Conservation (phyloP, 2,329 filamentous ascomycete genomes). For the Aspergillus japonicus region DNA sequence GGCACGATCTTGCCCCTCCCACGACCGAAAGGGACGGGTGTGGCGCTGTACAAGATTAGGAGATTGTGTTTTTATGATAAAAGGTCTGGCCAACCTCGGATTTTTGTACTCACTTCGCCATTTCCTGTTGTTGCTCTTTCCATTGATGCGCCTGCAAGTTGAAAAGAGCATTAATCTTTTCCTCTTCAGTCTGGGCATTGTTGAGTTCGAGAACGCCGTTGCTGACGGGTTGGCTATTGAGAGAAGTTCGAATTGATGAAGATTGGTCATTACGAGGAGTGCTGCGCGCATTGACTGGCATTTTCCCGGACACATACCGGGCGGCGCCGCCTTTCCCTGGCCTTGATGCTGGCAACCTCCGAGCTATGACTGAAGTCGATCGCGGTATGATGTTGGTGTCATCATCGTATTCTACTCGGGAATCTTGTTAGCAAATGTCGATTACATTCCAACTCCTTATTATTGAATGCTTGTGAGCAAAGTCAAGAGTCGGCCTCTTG, state of each 20-base stretch:
- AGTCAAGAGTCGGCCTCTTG: neutral
- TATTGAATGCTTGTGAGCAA: neutral
- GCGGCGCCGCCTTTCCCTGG: constrained; percentile 87
- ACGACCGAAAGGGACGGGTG: constrained; percentile 44
- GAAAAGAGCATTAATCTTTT: constrained; percentile 90
- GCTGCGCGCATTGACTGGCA: constrained; percentile 85
- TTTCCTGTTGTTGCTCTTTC: constrained; percentile 88
- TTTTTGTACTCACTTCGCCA: constrained; percentile 66
- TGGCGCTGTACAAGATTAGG: constrained; percentile 37
- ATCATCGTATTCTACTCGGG: constrained; percentile 80
- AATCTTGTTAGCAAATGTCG: constrained; percentile 26
- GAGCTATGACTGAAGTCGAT: constrained; percentile 88
- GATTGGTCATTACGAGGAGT: constrained; percentile 65
- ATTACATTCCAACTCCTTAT: neutral
- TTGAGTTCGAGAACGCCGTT: constrained; percentile 66
- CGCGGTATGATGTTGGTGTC: constrained; percentile 96
- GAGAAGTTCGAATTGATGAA: constrained; percentile 35
- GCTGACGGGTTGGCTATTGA: constrained; percentile 44
- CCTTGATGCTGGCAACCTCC: constrained; percentile 78
- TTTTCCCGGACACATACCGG: constrained; percentile 93
- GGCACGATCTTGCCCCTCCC: constrained; percentile 52
- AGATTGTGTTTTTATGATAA: constrained; percentile 30
- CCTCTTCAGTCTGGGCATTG: constrained; percentile 84
- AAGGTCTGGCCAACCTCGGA: neutral
- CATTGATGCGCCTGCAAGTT: constrained; percentile 86